Conservation (phyloP, 805 yeast species). For the Zygoascus biomembranicola region DNA sequence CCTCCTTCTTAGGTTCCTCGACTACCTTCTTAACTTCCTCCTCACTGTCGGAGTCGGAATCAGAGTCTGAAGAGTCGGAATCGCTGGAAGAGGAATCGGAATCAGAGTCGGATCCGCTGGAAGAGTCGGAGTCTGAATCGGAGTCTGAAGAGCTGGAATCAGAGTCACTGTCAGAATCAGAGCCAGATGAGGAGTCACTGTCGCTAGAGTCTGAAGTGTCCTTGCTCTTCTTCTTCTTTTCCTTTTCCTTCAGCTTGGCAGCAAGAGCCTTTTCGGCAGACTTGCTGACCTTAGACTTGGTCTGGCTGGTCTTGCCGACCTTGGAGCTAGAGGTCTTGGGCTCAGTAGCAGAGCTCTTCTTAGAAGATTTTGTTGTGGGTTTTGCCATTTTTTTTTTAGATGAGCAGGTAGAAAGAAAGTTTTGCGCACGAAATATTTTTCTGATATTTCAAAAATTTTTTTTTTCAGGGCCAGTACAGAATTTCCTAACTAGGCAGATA, state of each 20-base stretch:
- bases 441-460: not conserved
- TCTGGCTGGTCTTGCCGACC: conserved; percentile 8
- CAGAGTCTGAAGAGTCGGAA: conserved; percentile 2
- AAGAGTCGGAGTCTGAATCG: conserved; percentile 22
- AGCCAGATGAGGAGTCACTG: conserved; percentile 8
- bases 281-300: conserved; percentile 10
- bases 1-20: conserved; percentile 31
- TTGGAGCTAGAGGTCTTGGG: conserved; percentile 25
- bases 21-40: not conserved
- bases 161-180: conserved; percentile 27
- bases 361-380: conserved; percentile 5
- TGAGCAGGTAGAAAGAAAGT: not conserved
- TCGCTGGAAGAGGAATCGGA: conserved; percentile 17
- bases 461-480: not conserved
- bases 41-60: conserved; percentile 16
- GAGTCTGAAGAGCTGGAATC: no score
- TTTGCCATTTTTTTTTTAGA: conserved; percentile 10
- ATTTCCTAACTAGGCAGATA: not conserved
- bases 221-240: conserved; percentile 22
- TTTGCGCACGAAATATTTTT: not conserved
- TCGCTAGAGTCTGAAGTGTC: conserved; percentile 10
- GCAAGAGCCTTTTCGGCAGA: conserved; percentile 16
- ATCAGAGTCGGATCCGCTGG: conserved; percentile 23
- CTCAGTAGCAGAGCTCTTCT: conserved; percentile 11
- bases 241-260: conserved; percentile 40